Conservation (phyloP, 306 rosid species). For the Carpinus fangiana region DNA sequence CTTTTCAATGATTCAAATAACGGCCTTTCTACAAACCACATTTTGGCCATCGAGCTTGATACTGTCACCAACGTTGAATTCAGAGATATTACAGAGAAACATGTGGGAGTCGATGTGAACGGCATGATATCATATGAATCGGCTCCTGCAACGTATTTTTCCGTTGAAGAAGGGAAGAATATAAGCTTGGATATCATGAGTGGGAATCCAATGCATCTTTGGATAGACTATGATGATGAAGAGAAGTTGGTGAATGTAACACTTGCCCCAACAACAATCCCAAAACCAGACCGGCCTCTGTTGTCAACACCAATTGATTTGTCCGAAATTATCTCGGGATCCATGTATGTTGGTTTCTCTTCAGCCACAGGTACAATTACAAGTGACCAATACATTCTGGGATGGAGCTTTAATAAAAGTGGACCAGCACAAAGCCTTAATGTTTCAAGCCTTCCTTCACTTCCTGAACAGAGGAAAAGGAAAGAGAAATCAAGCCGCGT, state of each 20-base stretch:
- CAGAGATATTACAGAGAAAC: not conserved
- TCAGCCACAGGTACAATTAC: constrained; percentile 26
- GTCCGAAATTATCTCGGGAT: constrained; percentile 8
- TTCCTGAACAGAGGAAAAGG: not conserved
- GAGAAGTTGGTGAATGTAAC: constrained; percentile 18
- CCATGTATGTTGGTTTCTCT: constrained; percentile 42
- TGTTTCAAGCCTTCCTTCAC: constrained; percentile 8
- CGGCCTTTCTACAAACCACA: constrained; percentile 15
- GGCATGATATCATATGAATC: constrained; percentile 12
- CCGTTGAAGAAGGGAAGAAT: not conserved
- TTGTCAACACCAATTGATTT: constrained; percentile 9
- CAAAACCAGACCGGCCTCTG: constrained; percentile 24
- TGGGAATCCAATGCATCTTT: constrained; percentile 22
- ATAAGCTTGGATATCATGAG: constrained; percentile 18
- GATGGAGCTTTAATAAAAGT: constrained; percentile 38
- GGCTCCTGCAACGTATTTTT: constrained; percentile 2
- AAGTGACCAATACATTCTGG: constrained; percentile 29
- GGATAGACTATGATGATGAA: not conserved
- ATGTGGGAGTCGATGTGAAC: constrained; percentile 36
- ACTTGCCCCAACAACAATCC: constrained; percentile 10
- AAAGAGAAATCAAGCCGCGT: not conserved
- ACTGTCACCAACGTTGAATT: not conserved
- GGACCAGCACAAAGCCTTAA: constrained; percentile 33
- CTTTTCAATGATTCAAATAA: not conserved
- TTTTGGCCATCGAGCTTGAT: constrained; percentile 36